These are phyloP conservation scores for Scedosporium aurantiacum DNA, from an alignment of 2,329 filamentous ascomycete species.

Conservation along the genomic window DNA sequence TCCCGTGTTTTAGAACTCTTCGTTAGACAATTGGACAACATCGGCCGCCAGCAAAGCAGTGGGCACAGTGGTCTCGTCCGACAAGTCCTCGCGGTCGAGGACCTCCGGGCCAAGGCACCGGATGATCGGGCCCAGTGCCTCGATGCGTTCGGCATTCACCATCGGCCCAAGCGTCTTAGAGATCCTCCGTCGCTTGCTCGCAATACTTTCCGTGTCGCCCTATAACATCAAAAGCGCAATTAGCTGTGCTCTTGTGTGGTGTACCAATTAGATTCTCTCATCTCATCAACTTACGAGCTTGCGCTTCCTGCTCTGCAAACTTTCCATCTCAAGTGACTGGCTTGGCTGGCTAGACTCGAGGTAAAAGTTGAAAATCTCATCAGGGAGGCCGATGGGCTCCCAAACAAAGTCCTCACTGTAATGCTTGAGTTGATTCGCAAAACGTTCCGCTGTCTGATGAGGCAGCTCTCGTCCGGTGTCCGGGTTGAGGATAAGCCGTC, in stretches of 20 bases:
- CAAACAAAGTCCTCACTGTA: conserved; percentile 29
- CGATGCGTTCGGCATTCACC: background rate
- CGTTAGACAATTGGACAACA: no score
- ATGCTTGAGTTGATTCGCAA: conserved; percentile 33
- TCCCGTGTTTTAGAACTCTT: no score
- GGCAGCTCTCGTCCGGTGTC: conserved; percentile 29
- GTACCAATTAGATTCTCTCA: background rate
- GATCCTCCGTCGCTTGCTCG: background rate
- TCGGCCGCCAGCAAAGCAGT: conserved; percentile 6
- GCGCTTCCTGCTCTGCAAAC: conserved; percentile 31
- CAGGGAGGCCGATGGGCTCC: conserved; percentile 35
- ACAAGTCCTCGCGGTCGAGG: background rate
- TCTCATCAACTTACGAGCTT: conserved; percentile 29
- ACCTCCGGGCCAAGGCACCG: conserved; percentile 2
- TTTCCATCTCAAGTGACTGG: conserved; percentile 7
- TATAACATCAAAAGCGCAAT: background rate
- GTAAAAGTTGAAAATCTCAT: conserved; percentile 37
- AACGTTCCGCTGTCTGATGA: conserved; percentile 33
- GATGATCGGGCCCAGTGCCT: conserved; percentile 1
- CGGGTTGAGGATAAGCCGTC: conserved; percentile 28
- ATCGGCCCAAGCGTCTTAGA: background rate
- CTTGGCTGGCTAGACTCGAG: conserved; percentile 24
- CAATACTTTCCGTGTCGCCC: conserved; percentile 1
- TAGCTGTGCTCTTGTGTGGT: background rate
- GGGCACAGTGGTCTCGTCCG: conserved; percentile 11